Conservation (phyloP, 2,329 filamentous ascomycete species). For the Venturia carpophila region DNA sequence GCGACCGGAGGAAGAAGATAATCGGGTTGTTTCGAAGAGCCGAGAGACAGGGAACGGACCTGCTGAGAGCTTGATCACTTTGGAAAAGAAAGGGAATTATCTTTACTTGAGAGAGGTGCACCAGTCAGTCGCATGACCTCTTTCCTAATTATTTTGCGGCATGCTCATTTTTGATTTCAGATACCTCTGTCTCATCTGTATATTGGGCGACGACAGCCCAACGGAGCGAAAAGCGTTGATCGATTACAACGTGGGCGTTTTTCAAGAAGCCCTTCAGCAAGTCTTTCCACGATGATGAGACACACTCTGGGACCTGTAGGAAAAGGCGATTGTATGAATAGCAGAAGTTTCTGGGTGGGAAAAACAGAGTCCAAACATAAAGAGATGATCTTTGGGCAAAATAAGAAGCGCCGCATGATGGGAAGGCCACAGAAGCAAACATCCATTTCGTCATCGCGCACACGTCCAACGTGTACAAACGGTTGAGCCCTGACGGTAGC, state of each 20-base stretch:
- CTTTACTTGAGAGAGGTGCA: slow-evolving; percentile 61
- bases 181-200: slow-evolving; percentile 73
- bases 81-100: slow-evolving; percentile 51
- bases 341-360: too few species aligned
- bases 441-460: too few species aligned
- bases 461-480: too few species aligned
- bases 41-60: slow-evolving; percentile 41
- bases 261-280: slow-evolving; percentile 68
- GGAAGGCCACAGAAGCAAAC: too few species aligned
- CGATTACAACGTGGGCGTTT: slow-evolving; percentile 78
- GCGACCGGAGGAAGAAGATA: slow-evolving; percentile 34
- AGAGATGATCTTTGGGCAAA: too few species aligned
- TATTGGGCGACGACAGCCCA: slow-evolving; percentile 75
- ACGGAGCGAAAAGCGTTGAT: slow-evolving; percentile 78
- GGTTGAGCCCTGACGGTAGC: too few species aligned
- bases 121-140: slow-evolving; percentile 41
- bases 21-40: slow-evolving; percentile 21
- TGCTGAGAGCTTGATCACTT: slow-evolving; percentile 54
- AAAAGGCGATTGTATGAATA: not conserved
- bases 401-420: too few species aligned
- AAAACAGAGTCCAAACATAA: too few species aligned
- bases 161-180: slow-evolving; percentile 29
- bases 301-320: not conserved
- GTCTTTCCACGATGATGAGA: slow-evolving; percentile 52
- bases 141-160: too few species aligned